A percentile compares a stretch with the other conserved stretches of the same genome.
These are phyloP conservation scores for Trifolium pratense DNA, from an alignment of 306 rosid genomes.

Conservation along the genomic window DNA sequence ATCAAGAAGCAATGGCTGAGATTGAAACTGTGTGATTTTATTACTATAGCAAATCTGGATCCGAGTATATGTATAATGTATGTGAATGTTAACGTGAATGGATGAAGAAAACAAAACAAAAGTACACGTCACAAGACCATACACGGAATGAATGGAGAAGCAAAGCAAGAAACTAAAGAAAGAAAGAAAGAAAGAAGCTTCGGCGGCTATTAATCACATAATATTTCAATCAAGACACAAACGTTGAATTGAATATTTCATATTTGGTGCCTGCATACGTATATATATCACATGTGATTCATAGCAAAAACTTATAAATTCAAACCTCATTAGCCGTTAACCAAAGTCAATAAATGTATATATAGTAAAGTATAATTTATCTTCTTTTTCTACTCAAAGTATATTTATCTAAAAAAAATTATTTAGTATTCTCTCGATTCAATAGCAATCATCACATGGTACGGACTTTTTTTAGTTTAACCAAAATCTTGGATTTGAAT, in stretches of 20 bases:
- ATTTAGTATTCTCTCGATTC: background rate
- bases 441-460: no score
- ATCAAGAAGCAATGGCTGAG: no score
- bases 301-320: constrained; percentile 6
- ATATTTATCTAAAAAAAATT: no score
- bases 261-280: background rate
- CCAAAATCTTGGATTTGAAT: no score
- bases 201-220: constrained; percentile 41
- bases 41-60: no score
- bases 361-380: background rate
- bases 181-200: constrained; percentile 36
- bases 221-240: constrained; percentile 36
- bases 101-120: background rate
- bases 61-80: no score
- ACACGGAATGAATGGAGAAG: constrained; percentile 32
- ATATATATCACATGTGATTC: constrained; percentile 2
- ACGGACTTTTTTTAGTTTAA: no score
- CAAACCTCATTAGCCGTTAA: background rate
- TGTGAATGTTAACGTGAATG: no score
- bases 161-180: constrained; percentile 31
- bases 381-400: background rate
- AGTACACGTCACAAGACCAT: constrained; percentile 29
- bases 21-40: no score
- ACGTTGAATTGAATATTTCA: constrained; percentile 44
- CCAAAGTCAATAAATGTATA: constrained; percentile 1